These are phyloP conservation scores for Pythium inflatum DNA, from an alignment of 352 stramenopile species.

Conservation along the genomic window DNA sequence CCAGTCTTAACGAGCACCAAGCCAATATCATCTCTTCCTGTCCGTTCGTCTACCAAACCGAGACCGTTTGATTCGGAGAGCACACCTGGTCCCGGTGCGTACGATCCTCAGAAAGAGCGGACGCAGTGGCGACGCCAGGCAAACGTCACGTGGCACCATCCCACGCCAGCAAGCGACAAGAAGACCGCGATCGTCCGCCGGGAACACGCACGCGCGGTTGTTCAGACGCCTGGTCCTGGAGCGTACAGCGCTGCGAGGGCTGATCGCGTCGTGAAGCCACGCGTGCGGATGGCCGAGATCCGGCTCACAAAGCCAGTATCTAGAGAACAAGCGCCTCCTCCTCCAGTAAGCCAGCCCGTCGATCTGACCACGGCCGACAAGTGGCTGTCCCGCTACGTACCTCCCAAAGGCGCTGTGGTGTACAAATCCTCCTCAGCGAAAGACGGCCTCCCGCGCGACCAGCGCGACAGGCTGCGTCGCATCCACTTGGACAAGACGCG, in stretches of 20 bases:
- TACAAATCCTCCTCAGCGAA: constrained; percentile 1
- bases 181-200: constrained; percentile 3
- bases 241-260: constrained; percentile 4
- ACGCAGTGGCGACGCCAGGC: constrained; percentile 18
- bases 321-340: neutral
- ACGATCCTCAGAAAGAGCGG: constrained; percentile 21
- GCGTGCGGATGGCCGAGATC: neutral
- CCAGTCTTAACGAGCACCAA: too few species aligned
- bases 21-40: too few species aligned
- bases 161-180: neutral
- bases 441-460: neutral
- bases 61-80: too few species aligned
- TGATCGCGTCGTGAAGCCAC: constrained; percentile 20
- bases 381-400: constrained; percentile 15
- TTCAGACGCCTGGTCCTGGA: constrained; percentile 21
- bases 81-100: constrained; percentile 6
- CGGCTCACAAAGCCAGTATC: too few species aligned
- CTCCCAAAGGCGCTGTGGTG: constrained; percentile 12
- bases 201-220: neutral
- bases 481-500: constrained; percentile 18
- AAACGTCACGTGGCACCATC: neutral
- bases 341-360: neutral
- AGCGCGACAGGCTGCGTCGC: constrained; percentile 9
- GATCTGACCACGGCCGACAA: constrained; percentile 17
- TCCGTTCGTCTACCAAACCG: too few species aligned